phyloP scores from a whole-genome alignment of 1,139 yeast species.

The Saccharomyces hybrid region DNA sequence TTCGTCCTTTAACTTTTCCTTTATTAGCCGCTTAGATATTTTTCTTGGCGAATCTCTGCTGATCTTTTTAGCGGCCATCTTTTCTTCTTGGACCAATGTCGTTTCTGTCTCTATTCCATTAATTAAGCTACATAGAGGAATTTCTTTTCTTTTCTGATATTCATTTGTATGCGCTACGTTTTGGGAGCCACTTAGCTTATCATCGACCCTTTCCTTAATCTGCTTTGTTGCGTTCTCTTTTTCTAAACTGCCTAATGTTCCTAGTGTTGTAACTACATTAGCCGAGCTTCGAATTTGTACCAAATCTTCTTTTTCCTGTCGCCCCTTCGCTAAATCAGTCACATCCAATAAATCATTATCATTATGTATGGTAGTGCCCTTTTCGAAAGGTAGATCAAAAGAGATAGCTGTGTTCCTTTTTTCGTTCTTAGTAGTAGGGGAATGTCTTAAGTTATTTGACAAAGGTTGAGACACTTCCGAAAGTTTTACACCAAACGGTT shows the following conservation, averaged over 20 bases:
- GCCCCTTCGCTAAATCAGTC: neutral
- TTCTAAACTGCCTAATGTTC: neutral
- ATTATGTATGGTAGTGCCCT: neutral
- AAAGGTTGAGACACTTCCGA: neutral
- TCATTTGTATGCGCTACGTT: neutral
- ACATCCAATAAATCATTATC: neutral
- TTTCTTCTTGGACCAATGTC: neutral
- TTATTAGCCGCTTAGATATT: constrained; percentile 18
- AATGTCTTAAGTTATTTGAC: neutral
- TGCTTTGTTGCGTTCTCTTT: neutral
- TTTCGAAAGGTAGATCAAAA: neutral
- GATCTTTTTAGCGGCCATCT: neutral
- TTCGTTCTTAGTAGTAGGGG: neutral
- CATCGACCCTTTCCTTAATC: neutral
- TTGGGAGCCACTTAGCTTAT: neutral
- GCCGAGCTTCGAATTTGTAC: neutral
- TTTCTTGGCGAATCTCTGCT: constrained; percentile 4
- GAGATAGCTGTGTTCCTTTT: neutral
- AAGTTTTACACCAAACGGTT: neutral
- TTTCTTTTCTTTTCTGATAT: neutral
- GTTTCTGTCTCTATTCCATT: neutral
- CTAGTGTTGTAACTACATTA: neutral
- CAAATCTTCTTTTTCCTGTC: neutral
- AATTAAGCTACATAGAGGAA: neutral
- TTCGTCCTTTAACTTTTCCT: constrained; percentile 21